Base-by-base conservation (phyloP, 768 basidiomycete genomes). In the Trametes meyenii region DNA sequence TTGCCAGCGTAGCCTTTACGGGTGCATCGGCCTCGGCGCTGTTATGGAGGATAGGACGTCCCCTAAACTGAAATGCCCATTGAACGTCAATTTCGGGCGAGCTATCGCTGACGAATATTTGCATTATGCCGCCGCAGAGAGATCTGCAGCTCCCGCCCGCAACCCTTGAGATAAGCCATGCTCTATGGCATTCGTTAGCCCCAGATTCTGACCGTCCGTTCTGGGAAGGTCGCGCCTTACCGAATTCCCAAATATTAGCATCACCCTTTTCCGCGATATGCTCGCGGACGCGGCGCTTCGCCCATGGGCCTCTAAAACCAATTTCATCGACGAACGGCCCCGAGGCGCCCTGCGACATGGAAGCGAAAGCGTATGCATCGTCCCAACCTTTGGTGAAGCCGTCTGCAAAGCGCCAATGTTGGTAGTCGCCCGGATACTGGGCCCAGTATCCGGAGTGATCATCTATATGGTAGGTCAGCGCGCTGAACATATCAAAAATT, bases 341-440 rank as follows among this genome's bases (percentile, higher is more conserved):
- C 36, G 61, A 66, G 36, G 53, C 59, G 21, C 29, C 29, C 29
- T 49, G 62, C 16, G 67, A 55, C 33, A 62, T 29, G 8, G 59
- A 50, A 6, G 61, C 55, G 75, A 92, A 92, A 36, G 68, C 54
- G 67, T 84, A 83, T 0, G 83, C 83, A 60, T 88, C 89, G 24
- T 86, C 83, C 92, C 92, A 94, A 0, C 91, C 92, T 53, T 78
- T 74, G 1, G 76, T 38, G 66, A 86, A 92, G 2, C 90, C 92
- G 1, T 83, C 78, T 24, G 74, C 78, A 67, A 92, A 92, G 5
- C 88, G 80, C 73, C 81, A 82, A 61, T 90, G 88, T 57, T 89
- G 80, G 63, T 89, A 88, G 11, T 81, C 71, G 0, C 86, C 85
- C 1, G 80, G 78, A 60, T 83, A 77, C 53, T 79, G 75, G 0